These are phyloP conservation scores for Kuraishia ogatae DNA, from an alignment of 805 yeast genomes.

Conservation along the genomic window DNA sequence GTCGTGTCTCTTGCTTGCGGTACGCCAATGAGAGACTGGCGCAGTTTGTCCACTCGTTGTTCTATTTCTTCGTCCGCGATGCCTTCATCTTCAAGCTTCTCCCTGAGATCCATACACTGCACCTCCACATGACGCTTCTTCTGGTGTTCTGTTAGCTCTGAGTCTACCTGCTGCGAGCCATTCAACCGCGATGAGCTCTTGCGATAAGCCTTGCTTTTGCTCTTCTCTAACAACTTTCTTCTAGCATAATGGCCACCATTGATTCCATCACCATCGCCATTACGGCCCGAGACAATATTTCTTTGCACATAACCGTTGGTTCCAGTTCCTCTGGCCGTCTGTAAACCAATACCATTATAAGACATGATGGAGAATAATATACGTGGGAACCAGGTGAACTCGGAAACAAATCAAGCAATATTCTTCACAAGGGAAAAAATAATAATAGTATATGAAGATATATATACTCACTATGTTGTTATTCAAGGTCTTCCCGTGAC, in stretches of 20 bases:
- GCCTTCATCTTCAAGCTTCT: slow-evolving; percentile 38
- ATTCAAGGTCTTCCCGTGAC: no score
- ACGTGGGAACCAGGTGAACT: no score
- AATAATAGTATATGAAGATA: no score
- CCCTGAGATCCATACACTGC: slow-evolving; percentile 41
- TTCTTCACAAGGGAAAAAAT: no score
- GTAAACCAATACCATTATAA: slow-evolving; percentile 49
- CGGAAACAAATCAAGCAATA: no score
- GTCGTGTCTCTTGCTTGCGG: neutral
- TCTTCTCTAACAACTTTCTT: slow-evolving; percentile 20
- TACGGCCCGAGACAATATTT: slow-evolving; percentile 23
- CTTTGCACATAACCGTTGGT: slow-evolving; percentile 55
- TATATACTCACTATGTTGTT: no score
- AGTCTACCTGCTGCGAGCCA: slow-evolving; percentile 12
- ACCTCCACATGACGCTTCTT: slow-evolving; percentile 31
- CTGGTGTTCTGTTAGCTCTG: slow-evolving; percentile 26
- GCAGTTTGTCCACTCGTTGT: slow-evolving; percentile 17
- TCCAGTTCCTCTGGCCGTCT: slow-evolving; percentile 51
- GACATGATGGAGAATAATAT: slow-evolving; percentile 27
- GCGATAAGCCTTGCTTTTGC: slow-evolving; percentile 5
- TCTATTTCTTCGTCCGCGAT: slow-evolving; percentile 29
- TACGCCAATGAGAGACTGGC: slow-evolving; percentile 11
- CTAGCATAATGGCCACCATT: slow-evolving; percentile 28
- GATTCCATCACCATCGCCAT: slow-evolving; percentile 14
- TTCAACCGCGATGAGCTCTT: slow-evolving; percentile 2